These are phyloP conservation scores for Trametes versicolor DNA, from an alignment of 1,284 basidiomycete genomes.

Conservation along the genomic window DNA sequence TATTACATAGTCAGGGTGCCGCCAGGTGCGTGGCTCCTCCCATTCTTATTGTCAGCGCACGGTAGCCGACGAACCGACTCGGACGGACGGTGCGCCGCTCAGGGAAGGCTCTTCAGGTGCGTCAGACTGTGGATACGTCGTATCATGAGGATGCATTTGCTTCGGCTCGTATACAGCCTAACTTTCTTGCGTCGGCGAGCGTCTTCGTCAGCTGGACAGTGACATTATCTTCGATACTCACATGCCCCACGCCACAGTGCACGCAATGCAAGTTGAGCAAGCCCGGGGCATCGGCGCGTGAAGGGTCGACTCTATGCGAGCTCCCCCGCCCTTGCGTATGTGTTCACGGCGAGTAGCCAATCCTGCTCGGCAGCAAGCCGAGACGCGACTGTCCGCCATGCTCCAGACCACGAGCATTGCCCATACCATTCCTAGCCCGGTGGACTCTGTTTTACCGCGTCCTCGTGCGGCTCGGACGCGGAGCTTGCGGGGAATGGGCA, in stretches of 20 bases:
- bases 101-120: background rate
- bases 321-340: background rate
- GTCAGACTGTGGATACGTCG: background rate
- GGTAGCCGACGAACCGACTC: too few relatives aligned
- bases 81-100: too few relatives aligned
- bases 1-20: too few relatives aligned
- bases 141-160: background rate
- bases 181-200: background rate
- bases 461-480: background rate
- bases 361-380: background rate
- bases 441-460: background rate
- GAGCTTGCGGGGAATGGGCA: background rate
- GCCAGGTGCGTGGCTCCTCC: too few relatives aligned
- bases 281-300: background rate
- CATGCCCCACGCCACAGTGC: background rate
- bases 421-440: background rate
- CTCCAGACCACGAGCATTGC: background rate
- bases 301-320: background rate
- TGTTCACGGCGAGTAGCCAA: too few relatives aligned
- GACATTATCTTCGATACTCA: background rate
- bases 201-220: background rate
- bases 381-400: too few relatives aligned
- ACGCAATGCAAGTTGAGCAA: background rate
- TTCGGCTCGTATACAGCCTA: background rate
- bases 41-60: too few relatives aligned